Conservation (phyloP, 202 grass and related monocot genomes). For the Cymbopogon flexuosus region DNA sequence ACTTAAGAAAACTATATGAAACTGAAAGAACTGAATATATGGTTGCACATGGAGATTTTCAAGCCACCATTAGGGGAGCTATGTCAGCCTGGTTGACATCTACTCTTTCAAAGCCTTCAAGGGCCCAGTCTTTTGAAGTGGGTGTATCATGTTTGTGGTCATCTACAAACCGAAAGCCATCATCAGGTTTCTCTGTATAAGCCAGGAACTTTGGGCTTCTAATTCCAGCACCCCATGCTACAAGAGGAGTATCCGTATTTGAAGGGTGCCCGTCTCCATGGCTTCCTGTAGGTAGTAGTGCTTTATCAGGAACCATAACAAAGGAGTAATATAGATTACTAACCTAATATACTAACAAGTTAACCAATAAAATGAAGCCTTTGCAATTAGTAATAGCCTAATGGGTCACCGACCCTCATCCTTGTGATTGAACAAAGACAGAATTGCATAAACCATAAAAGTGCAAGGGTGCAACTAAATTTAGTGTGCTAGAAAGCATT, state of each 20-base stretch:
- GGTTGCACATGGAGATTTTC: slow-evolving; percentile 29
- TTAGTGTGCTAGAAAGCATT: slow-evolving; percentile 7
- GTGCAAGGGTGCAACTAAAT: background rate
- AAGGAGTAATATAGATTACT: background rate
- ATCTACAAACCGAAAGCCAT: slow-evolving; percentile 91
- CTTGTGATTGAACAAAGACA: background rate
- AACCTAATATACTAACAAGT: slow-evolving; percentile 10
- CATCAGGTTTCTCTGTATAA: slow-evolving; percentile 57
- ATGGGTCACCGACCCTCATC: slow-evolving; percentile 12
- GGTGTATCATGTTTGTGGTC: slow-evolving; percentile 79
- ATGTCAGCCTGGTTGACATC: slow-evolving; percentile 98
- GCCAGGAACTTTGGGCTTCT: slow-evolving; percentile 57
- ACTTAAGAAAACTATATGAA: slow-evolving; percentile 34
- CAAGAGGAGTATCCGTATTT: slow-evolving; percentile 90
- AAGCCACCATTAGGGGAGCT: slow-evolving; percentile 81
- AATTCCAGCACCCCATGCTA: slow-evolving; percentile 90
- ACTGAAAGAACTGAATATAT: slow-evolving; percentile 31
- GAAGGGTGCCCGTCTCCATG: slow-evolving; percentile 94
- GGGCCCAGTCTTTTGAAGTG: slow-evolving; percentile 76
- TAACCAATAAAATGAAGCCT: slow-evolving; percentile 21
- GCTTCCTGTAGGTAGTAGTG: slow-evolving; percentile 61
- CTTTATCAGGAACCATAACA: slow-evolving; percentile 5
- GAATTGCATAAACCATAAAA: background rate
- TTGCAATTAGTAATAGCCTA: slow-evolving; percentile 24
- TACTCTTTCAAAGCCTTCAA: slow-evolving; percentile 79